Evolutionary conservation across 2,329 filamentous ascomycete genomes (phyloP).

Genomic region (Xylaria sp.): DNA sequence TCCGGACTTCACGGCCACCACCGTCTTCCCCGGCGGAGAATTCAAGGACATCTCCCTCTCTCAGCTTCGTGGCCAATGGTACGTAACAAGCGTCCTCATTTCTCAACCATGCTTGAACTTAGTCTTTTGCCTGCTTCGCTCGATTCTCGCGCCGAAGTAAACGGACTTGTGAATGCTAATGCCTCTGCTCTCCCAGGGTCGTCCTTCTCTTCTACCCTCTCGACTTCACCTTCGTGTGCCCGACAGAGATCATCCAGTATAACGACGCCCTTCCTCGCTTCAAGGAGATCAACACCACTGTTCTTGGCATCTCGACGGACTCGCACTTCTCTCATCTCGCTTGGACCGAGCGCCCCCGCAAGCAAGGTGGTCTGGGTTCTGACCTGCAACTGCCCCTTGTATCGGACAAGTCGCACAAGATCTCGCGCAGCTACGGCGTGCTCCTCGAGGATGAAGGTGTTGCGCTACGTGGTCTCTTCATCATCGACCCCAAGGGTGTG

Average conservation of each 20-base stretch:
- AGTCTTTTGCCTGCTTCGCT: slow-evolving; percentile 10
- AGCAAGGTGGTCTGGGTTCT: slow-evolving; percentile 70
- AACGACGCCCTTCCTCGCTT: slow-evolving; percentile 71
- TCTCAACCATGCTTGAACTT: not conserved
- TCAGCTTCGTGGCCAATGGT: slow-evolving; percentile 61
- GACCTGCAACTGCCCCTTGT: slow-evolving; percentile 70
- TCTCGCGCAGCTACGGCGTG: slow-evolving; percentile 71
- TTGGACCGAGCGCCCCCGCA: slow-evolving; percentile 68
- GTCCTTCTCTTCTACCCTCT: slow-evolving; percentile 75
- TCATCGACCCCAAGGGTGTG: slow-evolving; percentile 72
- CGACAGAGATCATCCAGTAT: slow-evolving; percentile 73
- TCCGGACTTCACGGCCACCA: slow-evolving; percentile 61
- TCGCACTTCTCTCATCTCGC: slow-evolving; percentile 67
- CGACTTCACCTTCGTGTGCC: slow-evolving; percentile 76
- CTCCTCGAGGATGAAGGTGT: slow-evolving; percentile 72
- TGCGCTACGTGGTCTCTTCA: slow-evolving; percentile 71
- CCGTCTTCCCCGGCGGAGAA: slow-evolving; percentile 61
- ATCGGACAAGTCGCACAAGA: slow-evolving; percentile 69
- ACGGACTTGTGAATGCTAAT: slow-evolving; percentile 8
- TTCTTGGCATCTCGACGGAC: slow-evolving; percentile 72
- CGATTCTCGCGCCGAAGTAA: not conserved
- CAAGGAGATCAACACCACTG: slow-evolving; percentile 66
- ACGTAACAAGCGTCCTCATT: slow-evolving; percentile 43
- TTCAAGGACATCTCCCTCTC: slow-evolving; percentile 60
- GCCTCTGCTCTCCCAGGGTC: slow-evolving; percentile 57